Base-by-base conservation (phyloP, 2,329 filamentous ascomycete genomes). In the Gliomastix tumulicola region DNA sequence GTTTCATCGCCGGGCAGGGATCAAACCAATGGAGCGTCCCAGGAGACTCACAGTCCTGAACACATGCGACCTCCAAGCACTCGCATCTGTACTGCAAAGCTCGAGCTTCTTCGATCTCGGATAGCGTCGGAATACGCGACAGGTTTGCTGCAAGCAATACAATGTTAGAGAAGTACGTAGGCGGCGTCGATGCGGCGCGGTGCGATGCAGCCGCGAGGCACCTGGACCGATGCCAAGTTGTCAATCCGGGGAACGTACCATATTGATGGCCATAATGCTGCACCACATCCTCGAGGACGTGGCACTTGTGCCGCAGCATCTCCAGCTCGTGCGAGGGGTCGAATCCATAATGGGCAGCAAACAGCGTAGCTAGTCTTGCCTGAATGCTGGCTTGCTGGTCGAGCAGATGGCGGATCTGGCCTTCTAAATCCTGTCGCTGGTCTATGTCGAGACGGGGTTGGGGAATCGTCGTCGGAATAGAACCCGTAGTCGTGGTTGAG, bases 61-160 rank as follows among this genome's bases (percentile, higher is more conserved):
- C 51, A 47, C 71, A 70, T 38, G 65, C 66, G 35, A 60, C 61
- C 48, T 77, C 71, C 37, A 78, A 67, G 51, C 70, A 74, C 55
- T 78, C 74, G 55, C 73, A 76, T 44, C 68, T 68, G 47, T 77
- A 74, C 50, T 78, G 74, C 36, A 77, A 55, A 25, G 65, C 62
- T 38, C 74, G 64, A 19, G 74, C 74, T 51, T 78, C 74, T 53
- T 78, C 74, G 18, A 67, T 62, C 43, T 75, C 69, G 36, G 71
- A 77, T 37, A 75, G 54, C 43, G 63, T 56, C 18, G 67, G 65
- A 33, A 69, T 50, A 42, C 44, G 49, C n/a, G n/a, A n/a, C n/a
- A n/a, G n/a, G n/a, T n/a, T n/a, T n/a, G n/a, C n/a, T n/a, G n/a
- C n/a, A n/a, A n/a, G n/a, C n/a, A n/a, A n/a, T n/a, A n/a, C n/a